A percentile compares a stretch with the other conserved stretches of the same genome.
These are phyloP conservation scores for Teratosphaeria viscida DNA, from an alignment of 2,329 filamentous ascomycete genomes.

Conservation along the genomic window DNA sequence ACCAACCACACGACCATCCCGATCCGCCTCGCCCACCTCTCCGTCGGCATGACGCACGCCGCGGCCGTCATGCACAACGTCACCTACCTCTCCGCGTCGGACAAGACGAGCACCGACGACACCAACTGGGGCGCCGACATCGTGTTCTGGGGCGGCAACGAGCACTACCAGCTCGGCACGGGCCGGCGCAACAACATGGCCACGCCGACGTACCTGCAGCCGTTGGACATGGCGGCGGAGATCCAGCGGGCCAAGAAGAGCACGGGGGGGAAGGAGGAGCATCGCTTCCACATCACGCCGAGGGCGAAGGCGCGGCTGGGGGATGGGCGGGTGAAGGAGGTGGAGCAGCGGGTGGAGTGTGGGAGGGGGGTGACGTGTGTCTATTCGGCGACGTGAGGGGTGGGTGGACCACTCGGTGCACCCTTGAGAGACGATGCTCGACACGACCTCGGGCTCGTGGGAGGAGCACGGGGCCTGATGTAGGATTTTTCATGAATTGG, in stretches of 20 bases:
- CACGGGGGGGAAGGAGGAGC: slow-evolving; percentile 50
- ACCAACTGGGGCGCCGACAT: slow-evolving; percentile 84
- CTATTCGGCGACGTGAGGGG: slow-evolving; percentile 47
- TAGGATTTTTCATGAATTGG: no score
- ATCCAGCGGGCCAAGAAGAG: slow-evolving; percentile 49
- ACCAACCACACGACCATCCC: slow-evolving; percentile 54
- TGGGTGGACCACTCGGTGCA: no score
- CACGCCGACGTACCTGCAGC: slow-evolving; percentile 66
- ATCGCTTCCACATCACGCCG: slow-evolving; percentile 74
- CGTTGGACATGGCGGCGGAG: slow-evolving; percentile 57
- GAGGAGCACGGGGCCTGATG: no score
- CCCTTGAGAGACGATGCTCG: no score
- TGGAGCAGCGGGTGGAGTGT: slow-evolving; percentile 84
- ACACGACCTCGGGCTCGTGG: no score
- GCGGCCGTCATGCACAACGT: slow-evolving; percentile 77
- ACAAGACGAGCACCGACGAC: slow-evolving; percentile 47
- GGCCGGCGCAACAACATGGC: slow-evolving; percentile 75
- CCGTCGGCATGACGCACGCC: slow-evolving; percentile 69
- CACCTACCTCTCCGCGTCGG: slow-evolving; percentile 42
- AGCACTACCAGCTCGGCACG: slow-evolving; percentile 85
- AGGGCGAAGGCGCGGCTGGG: slow-evolving; percentile 57
- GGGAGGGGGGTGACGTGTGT: slow-evolving; percentile 72
- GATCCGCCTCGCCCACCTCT: slow-evolving; percentile 64
- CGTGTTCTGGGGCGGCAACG: slow-evolving; percentile 90
- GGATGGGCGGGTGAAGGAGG: slow-evolving; percentile 55